Conservation (phyloP, 1,284 basidiomycete genomes). For the Porodaedalea pini region DNA sequence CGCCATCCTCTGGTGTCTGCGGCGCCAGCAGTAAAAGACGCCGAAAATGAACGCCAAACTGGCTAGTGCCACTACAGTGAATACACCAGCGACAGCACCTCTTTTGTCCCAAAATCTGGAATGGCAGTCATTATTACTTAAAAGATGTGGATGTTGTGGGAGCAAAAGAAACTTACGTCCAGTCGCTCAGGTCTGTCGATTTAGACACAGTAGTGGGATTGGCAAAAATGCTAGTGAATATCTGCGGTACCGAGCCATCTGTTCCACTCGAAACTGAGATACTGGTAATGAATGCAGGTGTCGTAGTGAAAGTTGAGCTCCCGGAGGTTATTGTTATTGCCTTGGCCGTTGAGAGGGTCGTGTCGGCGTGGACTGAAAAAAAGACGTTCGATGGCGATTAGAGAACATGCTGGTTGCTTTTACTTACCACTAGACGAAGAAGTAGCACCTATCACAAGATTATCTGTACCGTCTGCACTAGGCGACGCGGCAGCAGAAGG, state of each 20-base stretch:
- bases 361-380: not conserved
- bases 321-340: slow-evolving; percentile 5
- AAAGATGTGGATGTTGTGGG: not conserved
- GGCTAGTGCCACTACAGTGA: slow-evolving; percentile 48
- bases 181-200: not conserved
- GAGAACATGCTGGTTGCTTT: not conserved
- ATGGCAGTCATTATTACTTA: slow-evolving; percentile 2
- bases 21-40: slow-evolving; percentile 38
- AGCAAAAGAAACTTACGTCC: not conserved
- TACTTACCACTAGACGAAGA: slow-evolving; percentile 1
- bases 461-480: not conserved
- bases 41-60: slow-evolving; percentile 35
- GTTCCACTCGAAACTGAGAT: slow-evolving; percentile 3
- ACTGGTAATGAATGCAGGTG: slow-evolving; percentile 4
- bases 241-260: slow-evolving; percentile 2
- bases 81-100: slow-evolving; percentile 54
- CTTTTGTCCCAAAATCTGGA: slow-evolving; percentile 51
- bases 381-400: not conserved
- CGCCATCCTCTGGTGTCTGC: slow-evolving; percentile 29
- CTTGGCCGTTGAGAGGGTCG: slow-evolving; percentile 5
- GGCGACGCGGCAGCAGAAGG: slow-evolving; percentile 8
- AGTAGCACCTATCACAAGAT: not conserved
- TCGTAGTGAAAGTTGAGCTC: slow-evolving; percentile 6
- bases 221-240: slow-evolving; percentile 16
- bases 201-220: slow-evolving; percentile 6